A percentile compares a stretch with the other conserved stretches of the same genome.
phyloP scores from a whole-genome alignment of 164 flowering plant genomes.

The Chimonanthus praecox region DNA sequence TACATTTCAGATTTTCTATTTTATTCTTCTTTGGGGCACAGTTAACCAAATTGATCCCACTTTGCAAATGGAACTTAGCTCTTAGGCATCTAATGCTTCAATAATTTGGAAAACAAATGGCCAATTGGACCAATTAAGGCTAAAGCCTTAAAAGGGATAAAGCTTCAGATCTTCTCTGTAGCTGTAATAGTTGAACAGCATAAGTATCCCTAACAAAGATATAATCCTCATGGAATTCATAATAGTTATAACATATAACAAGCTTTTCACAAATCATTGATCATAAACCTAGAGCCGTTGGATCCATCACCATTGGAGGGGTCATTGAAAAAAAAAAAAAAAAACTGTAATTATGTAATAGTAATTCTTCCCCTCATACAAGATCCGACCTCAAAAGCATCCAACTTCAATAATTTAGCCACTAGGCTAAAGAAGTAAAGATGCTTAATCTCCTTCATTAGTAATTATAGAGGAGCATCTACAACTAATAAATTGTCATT shows the following conservation, averaged over 20 bases:
- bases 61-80: not conserved
- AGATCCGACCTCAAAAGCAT: not conserved
- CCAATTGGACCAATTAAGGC: not conserved
- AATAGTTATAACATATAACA: not conserved
- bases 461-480: too few species aligned
- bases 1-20: not conserved
- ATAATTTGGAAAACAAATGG: not conserved
- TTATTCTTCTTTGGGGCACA: not conserved
- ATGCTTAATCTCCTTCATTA: too few species aligned
- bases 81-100: constrained; percentile 1
- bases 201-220: not conserved
- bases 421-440: too few species aligned
- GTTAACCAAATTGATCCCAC: not conserved
- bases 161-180: not conserved
- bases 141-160: not conserved
- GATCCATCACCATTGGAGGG: not conserved
- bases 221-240: not conserved
- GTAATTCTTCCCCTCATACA: not conserved
- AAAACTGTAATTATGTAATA: not conserved
- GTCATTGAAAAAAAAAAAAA: not conserved
- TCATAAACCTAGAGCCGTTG: not conserved
- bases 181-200: not conserved
- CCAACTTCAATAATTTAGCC: too few species aligned
- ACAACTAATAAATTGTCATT: too few species aligned
- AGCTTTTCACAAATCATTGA: not conserved